Conservation (phyloP, 164 flowering plant genomes). For the Vitis cinerea region DNA sequence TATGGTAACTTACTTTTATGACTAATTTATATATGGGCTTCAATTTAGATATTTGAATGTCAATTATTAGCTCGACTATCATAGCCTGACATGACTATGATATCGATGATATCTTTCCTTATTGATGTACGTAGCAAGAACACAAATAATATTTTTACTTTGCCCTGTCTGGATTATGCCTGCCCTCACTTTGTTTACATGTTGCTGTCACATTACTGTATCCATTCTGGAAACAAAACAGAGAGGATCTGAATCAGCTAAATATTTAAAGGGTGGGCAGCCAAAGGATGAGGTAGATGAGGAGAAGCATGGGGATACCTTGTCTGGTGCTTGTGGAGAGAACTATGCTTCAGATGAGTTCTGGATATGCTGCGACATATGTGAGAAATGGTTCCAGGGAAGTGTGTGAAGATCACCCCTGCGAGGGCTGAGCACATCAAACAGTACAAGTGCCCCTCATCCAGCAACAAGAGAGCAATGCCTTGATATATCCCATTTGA, state of each 20-base stretch:
- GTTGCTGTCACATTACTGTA: not conserved
- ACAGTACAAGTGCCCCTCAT: slow-evolving; percentile 91
- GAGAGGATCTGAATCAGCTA: slow-evolving; percentile 48
- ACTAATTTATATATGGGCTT: too few relatives aligned
- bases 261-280: slow-evolving; percentile 36
- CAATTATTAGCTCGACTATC: slow-evolving; percentile 1
- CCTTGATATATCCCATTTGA: slow-evolving; percentile 22
- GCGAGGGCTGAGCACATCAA: slow-evolving; percentile 89
- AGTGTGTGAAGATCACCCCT: slow-evolving; percentile 88
- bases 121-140: too few relatives aligned
- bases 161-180: too few relatives aligned
- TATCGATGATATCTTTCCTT: not conserved
- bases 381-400: slow-evolving; percentile 89
- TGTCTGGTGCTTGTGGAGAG: slow-evolving; percentile 90
- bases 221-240: slow-evolving; percentile 20
- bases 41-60: not conserved
- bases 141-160: not conserved
- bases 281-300: slow-evolving; percentile 65
- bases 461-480: slow-evolving; percentile 78
- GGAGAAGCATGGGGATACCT: slow-evolving; percentile 72
- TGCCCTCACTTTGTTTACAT: not conserved
- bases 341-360: slow-evolving; percentile 82
- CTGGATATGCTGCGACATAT: slow-evolving; percentile 91
- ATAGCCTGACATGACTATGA: not conserved
- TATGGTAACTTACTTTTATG: too few relatives aligned